phyloP scores from a whole-genome alignment of 1,139 yeast species.

The Blastobotrys persicus region DNA sequence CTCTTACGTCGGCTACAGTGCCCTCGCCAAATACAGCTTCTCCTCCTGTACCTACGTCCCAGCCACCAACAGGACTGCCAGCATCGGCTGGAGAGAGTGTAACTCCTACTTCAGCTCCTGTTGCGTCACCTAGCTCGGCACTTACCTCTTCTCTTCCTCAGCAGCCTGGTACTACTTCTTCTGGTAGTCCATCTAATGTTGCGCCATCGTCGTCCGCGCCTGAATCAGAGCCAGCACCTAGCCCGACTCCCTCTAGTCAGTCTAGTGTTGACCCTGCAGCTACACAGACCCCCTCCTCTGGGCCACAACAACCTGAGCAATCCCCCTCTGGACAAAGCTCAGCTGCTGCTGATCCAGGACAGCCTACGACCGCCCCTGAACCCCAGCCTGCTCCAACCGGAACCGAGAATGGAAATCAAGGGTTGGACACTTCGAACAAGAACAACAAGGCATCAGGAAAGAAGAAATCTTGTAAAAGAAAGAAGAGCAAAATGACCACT shows the following conservation, averaged over 20 bases:
- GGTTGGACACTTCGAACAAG: neutral
- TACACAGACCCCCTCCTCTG: conserved; percentile 5
- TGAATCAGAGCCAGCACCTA: neutral
- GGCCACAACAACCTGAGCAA: conserved; percentile 1
- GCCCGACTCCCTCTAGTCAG: neutral
- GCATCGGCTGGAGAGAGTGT: neutral
- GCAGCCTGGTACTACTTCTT: neutral
- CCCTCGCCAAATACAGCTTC: neutral
- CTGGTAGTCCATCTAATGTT: neutral
- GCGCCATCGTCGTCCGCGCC: neutral
- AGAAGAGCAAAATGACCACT: neutral
- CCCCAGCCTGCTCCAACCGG: too few species aligned
- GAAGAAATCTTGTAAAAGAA: conserved; percentile 5
- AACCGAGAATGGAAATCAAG: neutral
- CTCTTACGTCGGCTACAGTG: neutral
- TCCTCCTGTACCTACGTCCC: neutral
- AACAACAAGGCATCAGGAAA: neutral
- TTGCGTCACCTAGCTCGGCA: neutral
- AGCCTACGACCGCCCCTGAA: neutral
- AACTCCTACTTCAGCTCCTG: neutral
- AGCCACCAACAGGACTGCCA: neutral
- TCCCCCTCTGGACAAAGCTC: conserved; percentile 5
- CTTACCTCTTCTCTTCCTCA: neutral
- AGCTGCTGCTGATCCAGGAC: neutral
- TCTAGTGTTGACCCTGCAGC: neutral